Evolutionary conservation across 495 filamentous ascomycete genomes (phyloP), one percentile per base, ranked within the genome.

Genomic region (Bacidia rubella): DNA sequence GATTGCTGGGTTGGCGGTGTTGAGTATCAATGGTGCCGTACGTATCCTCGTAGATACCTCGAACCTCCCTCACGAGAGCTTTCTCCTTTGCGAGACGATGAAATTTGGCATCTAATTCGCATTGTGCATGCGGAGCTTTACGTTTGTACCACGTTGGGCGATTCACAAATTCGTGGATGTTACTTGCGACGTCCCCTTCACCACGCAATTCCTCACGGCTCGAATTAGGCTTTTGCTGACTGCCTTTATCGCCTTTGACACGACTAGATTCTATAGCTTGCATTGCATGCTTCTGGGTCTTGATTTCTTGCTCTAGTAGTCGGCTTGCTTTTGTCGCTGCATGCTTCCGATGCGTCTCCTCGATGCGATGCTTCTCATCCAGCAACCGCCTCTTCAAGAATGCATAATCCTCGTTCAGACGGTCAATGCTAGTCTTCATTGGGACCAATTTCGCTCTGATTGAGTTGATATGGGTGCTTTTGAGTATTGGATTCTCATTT

Each of bases 11-110:
- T 42, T 70, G 68, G 23, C 60, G 60, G 54, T 73, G 70, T 19
- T 64, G 56, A 4, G 55, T 56, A 56, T 71, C 69, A 51, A 74
- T 73, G 1, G 51, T 62, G 9, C 72, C 72, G 47, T 73, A 75
- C 23, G 47, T 49, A 17, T 70, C 60, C 58, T 75, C 72, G 56
- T 75, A 74, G 29, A 74, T 71, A 19, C 52, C 60, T 42, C 64
- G 63, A 22, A 75, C 57, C 46, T 71, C 67, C 26, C 60, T 56
- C n/a, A 66, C 55, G 17, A 75, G 60, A 11, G 56, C 58, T 27
- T 60, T 57, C 39, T 71, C 68, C 7, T 52, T 45, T 10, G 57
- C 57, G 24, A 60, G 43, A 48, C 60, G 52, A 54, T 55, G 48
- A 21, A 57, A 43, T 50, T 59, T 57, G 32, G 43, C 43, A 20